These are phyloP conservation scores for Morella rubra DNA, from an alignment of 306 rosid species.

Conservation along the genomic window DNA sequence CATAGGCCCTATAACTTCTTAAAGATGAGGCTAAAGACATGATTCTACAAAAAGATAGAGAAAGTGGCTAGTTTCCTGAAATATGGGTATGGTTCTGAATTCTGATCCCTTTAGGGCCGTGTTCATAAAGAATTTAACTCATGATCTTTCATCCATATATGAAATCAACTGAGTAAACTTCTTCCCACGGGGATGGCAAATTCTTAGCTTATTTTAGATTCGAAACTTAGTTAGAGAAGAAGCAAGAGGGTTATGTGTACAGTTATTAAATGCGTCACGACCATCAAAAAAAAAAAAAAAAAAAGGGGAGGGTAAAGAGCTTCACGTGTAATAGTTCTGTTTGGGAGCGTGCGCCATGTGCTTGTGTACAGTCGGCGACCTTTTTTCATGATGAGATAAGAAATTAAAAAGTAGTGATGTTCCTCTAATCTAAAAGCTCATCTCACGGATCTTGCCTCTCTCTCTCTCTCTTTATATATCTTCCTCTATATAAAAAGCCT, in stretches of 20 bases:
- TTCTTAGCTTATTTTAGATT: too few species aligned
- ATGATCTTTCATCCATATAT: too few species aligned
- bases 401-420: conserved; percentile 44
- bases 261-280: conserved; percentile 23
- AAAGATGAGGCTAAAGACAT: too few species aligned
- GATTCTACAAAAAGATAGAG: too few species aligned
- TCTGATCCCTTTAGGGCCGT: too few species aligned
- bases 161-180: too few species aligned
- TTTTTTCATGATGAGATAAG: conserved; percentile 46
- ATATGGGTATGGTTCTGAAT: too few species aligned
- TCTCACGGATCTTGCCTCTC: conserved; percentile 88
- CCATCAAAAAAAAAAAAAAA: conserved; percentile 18
- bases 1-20: too few species aligned
- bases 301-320: conserved; percentile 16
- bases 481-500: not conserved
- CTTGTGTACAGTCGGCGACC: conserved; percentile 57
- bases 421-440: conserved; percentile 51
- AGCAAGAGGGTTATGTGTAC: conserved; percentile 2
- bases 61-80: too few species aligned
- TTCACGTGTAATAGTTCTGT: conserved; percentile 44
- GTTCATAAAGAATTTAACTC: too few species aligned
- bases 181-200: too few species aligned
- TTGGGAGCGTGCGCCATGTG: conserved; percentile 81
- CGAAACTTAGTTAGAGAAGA: too few species aligned
- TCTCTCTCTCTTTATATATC: conserved; percentile 7